Evolutionary conservation across 2,329 filamentous ascomycete genomes (phyloP), one percentile per base, ranked within the genome.

Genomic region (Monilinia fructicola): DNA sequence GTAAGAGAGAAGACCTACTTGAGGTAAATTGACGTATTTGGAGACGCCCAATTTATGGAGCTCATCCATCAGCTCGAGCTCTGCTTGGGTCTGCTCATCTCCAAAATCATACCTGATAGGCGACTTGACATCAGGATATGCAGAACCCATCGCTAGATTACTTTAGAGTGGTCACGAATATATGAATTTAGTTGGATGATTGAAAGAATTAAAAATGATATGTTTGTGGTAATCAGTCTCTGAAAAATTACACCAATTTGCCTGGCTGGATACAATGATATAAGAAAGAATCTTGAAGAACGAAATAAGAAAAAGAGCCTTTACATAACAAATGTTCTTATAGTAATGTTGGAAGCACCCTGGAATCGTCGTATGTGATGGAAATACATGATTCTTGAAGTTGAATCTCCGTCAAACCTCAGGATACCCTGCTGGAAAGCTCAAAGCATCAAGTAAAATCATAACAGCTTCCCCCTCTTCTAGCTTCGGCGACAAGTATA

Each of bases 51-150:
- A 48, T 48, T 67, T 70, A 54, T 67, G 67, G 18, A 72, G 66
- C n/a, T 70, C 69, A 56, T 72, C 68, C 35, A 72, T 63, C 2
- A 70, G 54, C 38, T 71, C 64, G 14, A 69, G 42, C 52, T 71
- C 64, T 61, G 46, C 23, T 50, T 58, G 64, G 12, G 69, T 71
- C 23, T 70, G 66, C 7, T 67, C 60, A 23, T 71, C 69, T 55
- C 68, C 67, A 40, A 71, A 71, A 38, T 68, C 65, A 66, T 64
- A 23, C 14, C 61, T 40, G 2, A 55, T 35, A 14, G 26, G 56
- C 26, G 28, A 59, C 18, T 59, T 48, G 12, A 58, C 18, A 48
- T 48, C 26, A n/a, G 42, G 18, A 21, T 46, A n/a, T 31, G 40
- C 26, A 18, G 40, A 46, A 23, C 7, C 55, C 26, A 59, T 59